Conservation (phyloP, 345 rosid genomes). For the Acer campestre region DNA sequence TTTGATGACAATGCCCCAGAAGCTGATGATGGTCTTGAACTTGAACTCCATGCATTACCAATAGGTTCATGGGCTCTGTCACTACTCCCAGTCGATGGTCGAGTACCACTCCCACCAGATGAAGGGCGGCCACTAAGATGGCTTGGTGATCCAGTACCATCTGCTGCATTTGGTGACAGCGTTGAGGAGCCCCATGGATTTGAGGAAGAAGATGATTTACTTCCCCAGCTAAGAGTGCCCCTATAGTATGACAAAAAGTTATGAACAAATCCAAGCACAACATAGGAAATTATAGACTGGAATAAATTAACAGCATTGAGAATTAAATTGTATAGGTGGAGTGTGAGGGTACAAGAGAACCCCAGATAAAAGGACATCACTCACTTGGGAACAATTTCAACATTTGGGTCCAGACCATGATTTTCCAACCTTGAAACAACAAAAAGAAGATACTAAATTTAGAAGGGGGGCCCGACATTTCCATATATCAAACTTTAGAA, state of each 20-base stretch:
- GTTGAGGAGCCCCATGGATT: conserved; percentile 91
- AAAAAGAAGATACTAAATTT: conserved; percentile 18
- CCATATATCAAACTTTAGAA: conserved; percentile 5
- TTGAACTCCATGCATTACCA: conserved; percentile 67
- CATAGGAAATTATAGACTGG: not conserved
- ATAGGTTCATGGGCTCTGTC: conserved; percentile 69
- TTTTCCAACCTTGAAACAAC: conserved; percentile 85
- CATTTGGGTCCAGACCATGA: conserved; percentile 93
- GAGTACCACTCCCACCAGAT: conserved; percentile 89
- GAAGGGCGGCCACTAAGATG: conserved; percentile 88
- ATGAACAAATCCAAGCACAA: conserved; percentile 8
- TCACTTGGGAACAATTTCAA: conserved; percentile 99
- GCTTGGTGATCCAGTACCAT: conserved; percentile 77
- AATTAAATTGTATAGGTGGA: not conserved
- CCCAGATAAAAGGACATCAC: conserved; percentile 26
- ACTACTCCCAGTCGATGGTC: conserved; percentile 94
- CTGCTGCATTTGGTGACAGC: conserved; percentile 69
- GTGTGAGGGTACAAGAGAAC: not conserved
- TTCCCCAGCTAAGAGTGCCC: conserved; percentile 96
- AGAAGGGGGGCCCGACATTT: conserved; percentile 1
- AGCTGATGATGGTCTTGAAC: conserved; percentile 95
- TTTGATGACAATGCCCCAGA: conserved; percentile 79
- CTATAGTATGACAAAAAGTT: conserved; percentile 35
- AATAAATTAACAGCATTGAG: not conserved
- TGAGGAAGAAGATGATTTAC: conserved; percentile 69